Evolutionary conservation across 192 early-diverging fungal species (phyloP).

Genomic region (Phlyctochytrium planicorne): DNA sequence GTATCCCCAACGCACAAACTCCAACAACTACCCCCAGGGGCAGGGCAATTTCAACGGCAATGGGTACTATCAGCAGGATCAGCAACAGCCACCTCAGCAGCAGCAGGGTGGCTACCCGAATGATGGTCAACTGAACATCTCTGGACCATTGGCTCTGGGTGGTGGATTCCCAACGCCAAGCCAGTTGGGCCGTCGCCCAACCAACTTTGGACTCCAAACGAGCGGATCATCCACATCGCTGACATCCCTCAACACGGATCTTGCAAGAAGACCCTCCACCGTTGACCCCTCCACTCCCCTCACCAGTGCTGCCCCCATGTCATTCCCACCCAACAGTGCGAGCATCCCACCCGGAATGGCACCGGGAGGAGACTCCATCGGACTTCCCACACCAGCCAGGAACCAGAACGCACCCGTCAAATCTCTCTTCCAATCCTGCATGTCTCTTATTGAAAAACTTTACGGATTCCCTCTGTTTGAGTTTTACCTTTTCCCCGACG

Average conservation of each 20-base stretch:
- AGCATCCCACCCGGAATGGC: neutral
- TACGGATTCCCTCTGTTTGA: constrained; percentile 54
- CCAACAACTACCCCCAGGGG: too few relatives aligned
- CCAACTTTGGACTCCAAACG: neutral
- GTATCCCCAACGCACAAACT: too few relatives aligned
- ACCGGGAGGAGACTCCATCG: neutral
- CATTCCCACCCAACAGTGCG: neutral
- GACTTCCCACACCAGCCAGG: neutral
- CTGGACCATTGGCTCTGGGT: neutral
- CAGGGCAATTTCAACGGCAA: too few relatives aligned
- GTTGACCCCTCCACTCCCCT: neutral
- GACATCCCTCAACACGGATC: neutral
- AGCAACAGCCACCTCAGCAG: too few relatives aligned
- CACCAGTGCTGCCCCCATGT: neutral
- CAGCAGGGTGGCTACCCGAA: too few relatives aligned
- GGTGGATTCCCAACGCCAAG: neutral
- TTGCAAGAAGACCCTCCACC: neutral
- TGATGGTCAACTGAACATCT: too few relatives aligned
- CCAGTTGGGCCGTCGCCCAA: constrained; percentile 3
- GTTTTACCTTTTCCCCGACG: constrained; percentile 52
- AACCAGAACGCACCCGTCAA: constrained; percentile 4
- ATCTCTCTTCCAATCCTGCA: constrained; percentile 48
- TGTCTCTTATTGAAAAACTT: constrained; percentile 49
- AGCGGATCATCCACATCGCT: neutral
- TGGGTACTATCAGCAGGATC: too few relatives aligned